These are phyloP conservation scores for Phlebopus sp. DNA, from an alignment of 1,284 basidiomycete genomes.

Conservation along the genomic window DNA sequence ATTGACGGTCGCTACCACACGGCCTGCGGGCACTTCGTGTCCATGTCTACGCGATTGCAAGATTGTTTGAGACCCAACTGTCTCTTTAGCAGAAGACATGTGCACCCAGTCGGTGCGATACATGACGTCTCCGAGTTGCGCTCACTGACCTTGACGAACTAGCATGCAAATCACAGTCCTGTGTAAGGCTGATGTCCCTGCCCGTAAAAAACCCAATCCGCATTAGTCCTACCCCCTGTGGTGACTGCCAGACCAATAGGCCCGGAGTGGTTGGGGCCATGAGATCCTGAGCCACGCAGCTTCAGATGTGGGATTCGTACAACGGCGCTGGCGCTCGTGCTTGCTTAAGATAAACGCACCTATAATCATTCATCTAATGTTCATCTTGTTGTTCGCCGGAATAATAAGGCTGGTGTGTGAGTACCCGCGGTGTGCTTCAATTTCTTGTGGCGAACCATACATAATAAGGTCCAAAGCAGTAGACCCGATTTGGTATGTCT, in stretches of 20 bases:
- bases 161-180: constrained; percentile 62
- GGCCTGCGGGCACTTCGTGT: constrained; percentile 70
- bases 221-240: constrained; percentile 59
- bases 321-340: constrained; percentile 22
- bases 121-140: neutral
- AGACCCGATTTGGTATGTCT: constrained; percentile 1
- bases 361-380: constrained; percentile 26
- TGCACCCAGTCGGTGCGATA: constrained; percentile 52
- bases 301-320: neutral
- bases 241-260: constrained; percentile 41
- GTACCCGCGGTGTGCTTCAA: too few relatives aligned
- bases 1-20: constrained; percentile 76
- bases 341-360: constrained; percentile 16
- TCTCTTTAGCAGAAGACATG: constrained; percentile 67
- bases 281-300: constrained; percentile 14
- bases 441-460: too few relatives aligned
- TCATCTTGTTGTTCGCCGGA: constrained; percentile 3
- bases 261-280: constrained; percentile 18
- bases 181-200: constrained; percentile 64
- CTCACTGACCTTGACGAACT: constrained; percentile 18
- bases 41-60: constrained; percentile 66
- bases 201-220: constrained; percentile 74
- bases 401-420: neutral
- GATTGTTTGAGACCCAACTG: constrained; percentile 66
- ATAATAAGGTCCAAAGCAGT: too few relatives aligned